Evolutionary conservation across 108 stramenopile species (phyloP), one percentile per base, ranked within the genome.

Genomic region (Discostella stelligeroides): DNA sequence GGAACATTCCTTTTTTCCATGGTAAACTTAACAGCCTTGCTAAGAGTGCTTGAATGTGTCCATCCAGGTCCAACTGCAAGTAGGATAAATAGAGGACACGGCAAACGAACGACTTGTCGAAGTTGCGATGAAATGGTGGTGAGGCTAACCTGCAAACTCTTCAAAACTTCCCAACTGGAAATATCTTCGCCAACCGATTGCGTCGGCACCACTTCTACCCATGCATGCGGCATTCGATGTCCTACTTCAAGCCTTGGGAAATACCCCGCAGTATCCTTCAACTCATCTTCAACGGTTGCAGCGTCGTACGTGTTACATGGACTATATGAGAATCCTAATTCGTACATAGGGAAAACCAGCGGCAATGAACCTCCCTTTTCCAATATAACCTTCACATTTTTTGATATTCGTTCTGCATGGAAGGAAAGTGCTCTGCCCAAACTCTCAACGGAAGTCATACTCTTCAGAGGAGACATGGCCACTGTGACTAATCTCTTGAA

Each of bases 261-360:
- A 48, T 72, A 80, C 12, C 83, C 84, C 12, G 60, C 46, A 15
- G 81, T 75, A 55, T 92, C 88, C 42, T 53, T 45, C 2, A 24
- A 21, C 17, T 34, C 43, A 42, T 65, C 27, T 18, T 58, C 70
- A n/a, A 42, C 17, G n/a, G 20, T 69, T 23, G 38, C 37, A 45
- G 30, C 28, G 20, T 28, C 43, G n/a, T 27, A 14, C 14, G 13
- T 60, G 18, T 4, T 45, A n/a, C 14, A 15, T 51, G 0, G 24
- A 64, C 60, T 46, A 43, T 96, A 94, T 28, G 73, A 38, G 79
- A 91, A 92, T 0, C 88, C 89, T 30, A 96, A 51, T 70, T 96
- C 95, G 53, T 78, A 80, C 34, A 75, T 80, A 8, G 95, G 95
- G 75, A 96, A 96, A 0, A 96, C 78, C 10, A 96, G 70, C 11